Conservation (phyloP, 768 basidiomycete genomes). For the Porphyrellus cyaneotinctus region DNA sequence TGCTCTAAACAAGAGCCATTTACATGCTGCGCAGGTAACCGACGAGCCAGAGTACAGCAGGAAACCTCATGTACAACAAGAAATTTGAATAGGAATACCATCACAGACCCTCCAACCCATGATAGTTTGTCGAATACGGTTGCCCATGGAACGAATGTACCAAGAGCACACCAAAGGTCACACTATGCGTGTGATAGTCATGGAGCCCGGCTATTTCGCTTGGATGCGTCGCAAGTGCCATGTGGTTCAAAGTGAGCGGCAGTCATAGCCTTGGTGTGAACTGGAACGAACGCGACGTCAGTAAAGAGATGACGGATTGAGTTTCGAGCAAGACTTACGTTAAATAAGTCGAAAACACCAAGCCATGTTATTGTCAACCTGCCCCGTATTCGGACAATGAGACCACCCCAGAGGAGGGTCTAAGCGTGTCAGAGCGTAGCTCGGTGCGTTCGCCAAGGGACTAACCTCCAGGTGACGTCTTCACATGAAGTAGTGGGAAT, state of each 20-base stretch:
- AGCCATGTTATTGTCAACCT: slow-evolving; percentile 5
- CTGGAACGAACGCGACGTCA: not conserved
- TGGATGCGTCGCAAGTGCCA: slow-evolving; percentile 11
- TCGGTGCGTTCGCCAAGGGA: not conserved
- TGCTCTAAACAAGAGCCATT: too few relatives aligned
- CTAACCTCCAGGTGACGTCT: not conserved
- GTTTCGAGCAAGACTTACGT: not conserved
- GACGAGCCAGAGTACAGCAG: slow-evolving; percentile 3
- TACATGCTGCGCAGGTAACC: too few relatives aligned
- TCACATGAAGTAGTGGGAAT: not conserved
- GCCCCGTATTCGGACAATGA: slow-evolving; percentile 11
- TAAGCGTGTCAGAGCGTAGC: not conserved
- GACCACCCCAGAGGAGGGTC: slow-evolving; percentile 1
- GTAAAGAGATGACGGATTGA: not conserved
- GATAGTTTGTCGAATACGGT: slow-evolving; percentile 15
- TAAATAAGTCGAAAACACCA: not conserved
- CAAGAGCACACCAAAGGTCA: slow-evolving; percentile 19
- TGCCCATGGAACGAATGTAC: slow-evolving; percentile 13
- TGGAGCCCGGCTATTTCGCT: slow-evolving; percentile 22
- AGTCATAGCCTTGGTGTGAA: slow-evolving; percentile 4
- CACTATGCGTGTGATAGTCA: slow-evolving; percentile 31
- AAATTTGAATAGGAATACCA: not conserved
- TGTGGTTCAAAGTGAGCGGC: slow-evolving; percentile 16
- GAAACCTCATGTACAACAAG: not conserved
- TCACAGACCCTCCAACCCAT: not conserved